Evolutionary conservation across 1,284 basidiomycete species (phyloP), one percentile per base, ranked within the genome.

Genomic region (Marasmius oreades): DNA sequence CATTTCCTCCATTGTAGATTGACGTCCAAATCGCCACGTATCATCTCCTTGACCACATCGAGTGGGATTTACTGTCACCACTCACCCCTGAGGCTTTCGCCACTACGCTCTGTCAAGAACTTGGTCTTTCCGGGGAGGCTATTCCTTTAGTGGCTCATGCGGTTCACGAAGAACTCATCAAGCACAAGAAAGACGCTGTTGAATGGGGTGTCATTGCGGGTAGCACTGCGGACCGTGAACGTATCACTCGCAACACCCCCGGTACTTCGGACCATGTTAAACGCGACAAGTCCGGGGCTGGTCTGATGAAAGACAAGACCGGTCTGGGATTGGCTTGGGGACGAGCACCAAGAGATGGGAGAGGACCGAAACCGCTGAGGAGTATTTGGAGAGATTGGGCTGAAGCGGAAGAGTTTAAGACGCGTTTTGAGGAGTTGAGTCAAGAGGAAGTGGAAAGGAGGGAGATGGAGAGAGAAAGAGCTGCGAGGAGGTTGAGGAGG

Each of bases 1-100:
- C 42, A 14, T 24, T 20, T 47, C 52, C 58, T 18, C 39, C 45
- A 39, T 45, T 37, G 18, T 71, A 97, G 93, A 93, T 99, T 69
- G 95, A 99, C 72, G 93, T 99, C n/a, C 96, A 98, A 71, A 92
- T 99, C 67, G 90, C 89, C 47, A 92, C 89, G 18, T 81, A 94
- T 69, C 92, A 96, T 70, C 80, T 99, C 1, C 80, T 90, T 56
- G 96, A 99, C 73, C 92, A 95, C 62, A 92, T 99, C 64, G 97
- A 99, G 73, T 99, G 97, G 97, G 96, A 99, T 71, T 81, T 99
- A 6, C 84, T 93, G 31, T 98, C 95, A 0, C 82, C 90, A 0
- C 82, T 98, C 16, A 95, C 95, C 0, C 96, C 96, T 0, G 90
- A 96, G 67, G 78, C 77, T 1, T 99, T 98, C 66, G 86, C 96